Base-by-base conservation (phyloP, 192 early-diverging fungal genomes). In the Gaertneriomyces semiglobifer region DNA sequence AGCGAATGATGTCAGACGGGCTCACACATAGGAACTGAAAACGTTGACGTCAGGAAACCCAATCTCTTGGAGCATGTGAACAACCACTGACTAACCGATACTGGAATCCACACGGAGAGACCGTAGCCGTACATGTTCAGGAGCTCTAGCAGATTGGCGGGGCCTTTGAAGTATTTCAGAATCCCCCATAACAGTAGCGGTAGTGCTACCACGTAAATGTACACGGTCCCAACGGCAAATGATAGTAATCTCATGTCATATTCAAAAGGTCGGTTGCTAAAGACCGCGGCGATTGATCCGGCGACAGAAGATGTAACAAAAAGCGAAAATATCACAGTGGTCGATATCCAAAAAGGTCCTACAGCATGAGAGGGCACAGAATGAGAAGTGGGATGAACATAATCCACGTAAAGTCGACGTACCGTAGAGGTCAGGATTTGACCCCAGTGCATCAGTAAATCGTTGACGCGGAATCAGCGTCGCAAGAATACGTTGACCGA, bases 291-390 rank as follows among this genome's bases (percentile, higher is more conserved):
- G 57, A 99, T 89, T 12, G 89, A 90, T 19, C 86, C 86, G 41
- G 96, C 92, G 25, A 99, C 81, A 42, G 91, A 91, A 4, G 91
- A 90, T 11, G 95, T 90, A 44, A 95, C 92, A 84, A 97, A 99
- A 45, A 98, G 84, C n/a, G 84, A 66, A 60, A 99, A 95, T 25
- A 99, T 89, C n/a, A 96, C 92, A 3, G 94, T 95, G 0, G 94
- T 98, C 7, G 94, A 77, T 51, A 99, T 92, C 97, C 97, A 99
- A 74, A 98, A 96, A 0, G 97, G 96, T 16, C 96, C 88, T 89
- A 33, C 25, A 33, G 62, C 41, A 39, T 1, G 12, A 63, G 10
- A 58, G 46, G 16, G 39, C 42, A 7, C 41, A n/a, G 0, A 16
- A 9, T 7, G 42, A 16, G 40, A 18, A 33, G 25, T 33, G 25